phyloP scores from a whole-genome alignment of 192 early-diverging fungal genomes.

The Coemansia sp. region DNA sequence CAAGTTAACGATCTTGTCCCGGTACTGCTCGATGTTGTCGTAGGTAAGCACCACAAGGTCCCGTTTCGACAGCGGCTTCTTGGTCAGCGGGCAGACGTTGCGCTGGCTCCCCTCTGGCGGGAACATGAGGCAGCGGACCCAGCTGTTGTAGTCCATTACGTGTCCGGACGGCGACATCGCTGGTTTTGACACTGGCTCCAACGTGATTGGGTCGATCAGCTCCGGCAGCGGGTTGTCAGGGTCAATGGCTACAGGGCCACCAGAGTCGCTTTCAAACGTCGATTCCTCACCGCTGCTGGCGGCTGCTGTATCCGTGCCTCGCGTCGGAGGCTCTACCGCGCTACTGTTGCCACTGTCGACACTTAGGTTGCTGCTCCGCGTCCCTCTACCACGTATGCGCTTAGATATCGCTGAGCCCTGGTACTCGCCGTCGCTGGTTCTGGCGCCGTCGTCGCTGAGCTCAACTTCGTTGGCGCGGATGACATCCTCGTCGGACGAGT shows the following conservation, averaged over 20 bases:
- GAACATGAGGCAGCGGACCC: constrained; percentile 82
- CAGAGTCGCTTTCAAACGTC: constrained; percentile 45
- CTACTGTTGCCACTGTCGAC: constrained; percentile 49
- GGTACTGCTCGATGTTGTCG: constrained; percentile 83
- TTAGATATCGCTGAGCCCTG: constrained; percentile 27
- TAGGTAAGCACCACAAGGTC: constrained; percentile 79
- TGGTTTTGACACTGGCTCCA: constrained; percentile 87
- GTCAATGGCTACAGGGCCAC: constrained; percentile 33
- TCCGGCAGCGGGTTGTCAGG: constrained; percentile 84
- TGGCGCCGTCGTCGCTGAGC: constrained; percentile 43
- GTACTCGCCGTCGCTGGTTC: constrained; percentile 50
- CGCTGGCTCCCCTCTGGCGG: constrained; percentile 72
- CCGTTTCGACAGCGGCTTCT: constrained; percentile 89
- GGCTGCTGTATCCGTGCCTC: constrained; percentile 60
- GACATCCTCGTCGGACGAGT: constrained; percentile 51
- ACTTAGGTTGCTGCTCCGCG: constrained; percentile 38
- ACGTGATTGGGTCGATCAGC: constrained; percentile 92
- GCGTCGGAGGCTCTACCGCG: constrained; percentile 30
- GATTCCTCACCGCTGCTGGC: constrained; percentile 70
- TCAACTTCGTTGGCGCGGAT: constrained; percentile 57
- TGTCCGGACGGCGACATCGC: constrained; percentile 95
- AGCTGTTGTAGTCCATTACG: constrained; percentile 86
- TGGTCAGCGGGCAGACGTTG: constrained; percentile 93
- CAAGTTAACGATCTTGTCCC: constrained; percentile 69
- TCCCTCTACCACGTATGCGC: constrained; percentile 26